Conservation (phyloP, 306 rosid genomes). For the Medicago truncatula region DNA sequence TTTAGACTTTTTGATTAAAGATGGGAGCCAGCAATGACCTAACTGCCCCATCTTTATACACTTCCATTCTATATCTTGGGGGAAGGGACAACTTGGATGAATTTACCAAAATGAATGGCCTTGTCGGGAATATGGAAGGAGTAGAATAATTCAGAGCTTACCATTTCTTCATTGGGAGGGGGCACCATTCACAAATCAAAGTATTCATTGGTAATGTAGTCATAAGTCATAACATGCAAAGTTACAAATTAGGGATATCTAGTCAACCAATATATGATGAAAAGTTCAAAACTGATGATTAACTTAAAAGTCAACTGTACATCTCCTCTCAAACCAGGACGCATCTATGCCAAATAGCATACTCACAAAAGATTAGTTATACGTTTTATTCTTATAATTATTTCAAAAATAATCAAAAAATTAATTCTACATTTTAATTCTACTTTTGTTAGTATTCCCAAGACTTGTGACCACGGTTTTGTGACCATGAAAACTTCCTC, state of each 20-base stretch:
- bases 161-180: conserved; percentile 34
- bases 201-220: conserved; percentile 36
- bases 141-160: conserved; percentile 30
- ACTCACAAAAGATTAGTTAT: no score
- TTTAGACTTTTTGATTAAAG: conserved; percentile 26
- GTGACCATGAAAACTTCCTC: no score
- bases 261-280: conserved; percentile 44
- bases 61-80: not conserved
- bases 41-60: conserved; percentile 13
- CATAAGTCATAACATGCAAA: conserved; percentile 27
- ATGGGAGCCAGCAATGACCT: conserved; percentile 32
- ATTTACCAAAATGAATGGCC: conserved; percentile 48
- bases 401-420: no score
- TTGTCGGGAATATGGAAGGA: conserved; percentile 45
- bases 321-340: conserved; percentile 34
- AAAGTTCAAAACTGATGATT: conserved; percentile 28
- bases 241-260: conserved; percentile 49
- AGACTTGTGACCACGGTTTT: no score
- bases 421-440: no score
- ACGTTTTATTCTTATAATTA: no score
- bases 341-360: not conserved
- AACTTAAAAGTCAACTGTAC: conserved; percentile 48
- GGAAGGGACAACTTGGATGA: conserved; percentile 35
- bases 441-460: no score
- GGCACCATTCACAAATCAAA: conserved; percentile 24